phyloP scores from a whole-genome alignment of 805 yeast genomes.

The Lipomyces sp. region DNA sequence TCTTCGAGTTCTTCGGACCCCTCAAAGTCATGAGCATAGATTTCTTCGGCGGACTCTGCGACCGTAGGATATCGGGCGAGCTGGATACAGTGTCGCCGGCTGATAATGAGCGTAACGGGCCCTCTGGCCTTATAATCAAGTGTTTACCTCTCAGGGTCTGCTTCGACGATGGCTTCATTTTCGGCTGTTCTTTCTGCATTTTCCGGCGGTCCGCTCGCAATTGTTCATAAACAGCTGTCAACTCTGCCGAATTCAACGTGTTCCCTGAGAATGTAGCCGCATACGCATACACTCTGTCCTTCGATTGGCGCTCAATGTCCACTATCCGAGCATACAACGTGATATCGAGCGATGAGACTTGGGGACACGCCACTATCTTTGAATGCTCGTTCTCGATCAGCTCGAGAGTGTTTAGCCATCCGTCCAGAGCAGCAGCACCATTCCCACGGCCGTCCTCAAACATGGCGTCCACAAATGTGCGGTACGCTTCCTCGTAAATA shows the following conservation, averaged over 20 bases:
- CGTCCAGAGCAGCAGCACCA: conserved; percentile 44
- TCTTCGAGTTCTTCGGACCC: conserved; percentile 27
- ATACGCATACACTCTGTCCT: conserved; percentile 44
- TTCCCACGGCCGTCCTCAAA: conserved; percentile 48
- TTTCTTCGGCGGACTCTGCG: conserved; percentile 32
- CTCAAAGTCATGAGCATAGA: conserved; percentile 37
- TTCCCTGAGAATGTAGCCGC: conserved; percentile 27
- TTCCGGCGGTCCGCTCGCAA: conserved; percentile 29
- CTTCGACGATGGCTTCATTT: not conserved
- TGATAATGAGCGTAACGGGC: conserved; percentile 19
- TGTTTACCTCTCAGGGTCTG: too few relatives aligned
- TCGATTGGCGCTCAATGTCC: conserved; percentile 50
- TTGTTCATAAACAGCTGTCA: conserved; percentile 28
- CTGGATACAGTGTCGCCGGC: conserved; percentile 13
- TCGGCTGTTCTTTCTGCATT: conserved; percentile 16
- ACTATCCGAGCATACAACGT: conserved; percentile 46
- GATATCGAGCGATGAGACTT: conserved; percentile 45
- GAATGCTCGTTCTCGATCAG: conserved; percentile 45
- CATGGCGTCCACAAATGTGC: conserved; percentile 49
- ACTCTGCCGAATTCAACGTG: conserved; percentile 25
- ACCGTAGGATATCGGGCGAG: conserved; percentile 12
- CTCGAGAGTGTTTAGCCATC: conserved; percentile 48
- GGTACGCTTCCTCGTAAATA: conserved; percentile 51
- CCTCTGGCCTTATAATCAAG: not conserved
- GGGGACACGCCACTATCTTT: conserved; percentile 43